Percentiles rank a stretch among this genome's conserved stretches.
Conservation (phyloP, 2,329 filamentous ascomycete genomes). For the Hypocreales sp. region DNA sequence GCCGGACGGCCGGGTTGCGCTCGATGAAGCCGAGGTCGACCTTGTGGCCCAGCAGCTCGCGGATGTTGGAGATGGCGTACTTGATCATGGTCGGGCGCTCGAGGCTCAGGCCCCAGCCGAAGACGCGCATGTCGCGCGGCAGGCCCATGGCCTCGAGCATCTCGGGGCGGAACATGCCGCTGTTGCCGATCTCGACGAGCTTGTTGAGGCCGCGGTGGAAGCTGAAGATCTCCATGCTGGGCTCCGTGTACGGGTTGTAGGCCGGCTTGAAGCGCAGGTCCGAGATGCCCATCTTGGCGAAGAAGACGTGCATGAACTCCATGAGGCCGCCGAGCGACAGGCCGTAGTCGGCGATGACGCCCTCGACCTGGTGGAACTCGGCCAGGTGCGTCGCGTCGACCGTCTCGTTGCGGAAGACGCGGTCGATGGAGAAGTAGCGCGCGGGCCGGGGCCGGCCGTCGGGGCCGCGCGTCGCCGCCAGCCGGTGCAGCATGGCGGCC, state of each 20-base stretch:
- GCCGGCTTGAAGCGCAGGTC: slow-evolving; percentile 89
- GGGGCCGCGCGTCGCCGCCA: slow-evolving; percentile 68
- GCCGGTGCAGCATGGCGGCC: slow-evolving; percentile 77
- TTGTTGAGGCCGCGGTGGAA: slow-evolving; percentile 82
- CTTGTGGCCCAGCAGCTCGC: slow-evolving; percentile 86
- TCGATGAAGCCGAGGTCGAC: slow-evolving; percentile 89
- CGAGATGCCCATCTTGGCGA: slow-evolving; percentile 82
- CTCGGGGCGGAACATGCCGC: slow-evolving; percentile 96
- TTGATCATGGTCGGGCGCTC: slow-evolving; percentile 98
- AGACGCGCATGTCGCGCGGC: slow-evolving; percentile 81
- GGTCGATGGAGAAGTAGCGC: slow-evolving; percentile 97
- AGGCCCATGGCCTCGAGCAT: slow-evolving; percentile 94
- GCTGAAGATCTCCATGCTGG: slow-evolving; percentile 95
- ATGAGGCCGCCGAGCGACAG: slow-evolving; percentile 86
- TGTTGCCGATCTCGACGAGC: slow-evolving; percentile 95
- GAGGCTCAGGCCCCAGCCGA: slow-evolving; percentile 82
- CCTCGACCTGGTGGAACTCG: slow-evolving; percentile 97
- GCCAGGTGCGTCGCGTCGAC: slow-evolving; percentile 94
- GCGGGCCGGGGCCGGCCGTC: slow-evolving; percentile 50
- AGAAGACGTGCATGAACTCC: slow-evolving; percentile 90
- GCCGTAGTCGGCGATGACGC: slow-evolving; percentile 93
- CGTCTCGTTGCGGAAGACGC: slow-evolving; percentile 94
- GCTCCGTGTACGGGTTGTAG: slow-evolving; percentile 53
- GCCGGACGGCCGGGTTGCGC: slow-evolving; percentile 74
- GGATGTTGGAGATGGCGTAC: slow-evolving; percentile 78